Evolutionary conservation across 805 yeast species (phyloP).

Genomic region (Osmozyma mogii): DNA sequence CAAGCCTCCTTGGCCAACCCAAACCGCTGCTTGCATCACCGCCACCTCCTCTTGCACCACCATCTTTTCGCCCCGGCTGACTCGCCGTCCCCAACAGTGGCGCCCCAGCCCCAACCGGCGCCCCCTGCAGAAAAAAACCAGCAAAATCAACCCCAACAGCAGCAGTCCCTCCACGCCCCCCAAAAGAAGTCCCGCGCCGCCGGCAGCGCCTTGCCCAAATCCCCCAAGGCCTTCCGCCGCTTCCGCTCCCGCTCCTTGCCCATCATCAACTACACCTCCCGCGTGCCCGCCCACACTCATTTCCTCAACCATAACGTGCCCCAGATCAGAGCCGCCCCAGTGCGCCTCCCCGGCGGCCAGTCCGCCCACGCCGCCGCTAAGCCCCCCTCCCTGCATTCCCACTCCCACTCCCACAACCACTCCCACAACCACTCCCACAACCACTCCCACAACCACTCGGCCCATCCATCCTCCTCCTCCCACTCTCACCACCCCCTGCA

Average conservation of each 20-base stretch:
- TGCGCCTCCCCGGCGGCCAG: conserved; percentile 7
- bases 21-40: conserved; percentile 8
- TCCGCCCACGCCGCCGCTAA: no score
- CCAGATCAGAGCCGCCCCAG: no score
- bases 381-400: no score
- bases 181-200: conserved; percentile 6
- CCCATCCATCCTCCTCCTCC: conserved; percentile 3
- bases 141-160: conserved; percentile 15
- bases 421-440: no score
- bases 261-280: conserved; percentile 27
- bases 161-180: conserved; percentile 15
- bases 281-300: no score
- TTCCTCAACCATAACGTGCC: conserved; percentile 9
- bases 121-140: conserved; percentile 6
- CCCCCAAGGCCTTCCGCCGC: conserved; percentile 26
- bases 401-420: no score
- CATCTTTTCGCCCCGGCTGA: conserved; percentile 2
- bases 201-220: conserved; percentile 7
- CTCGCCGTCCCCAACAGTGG: no score
- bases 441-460: conserved; percentile 3
- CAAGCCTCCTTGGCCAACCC: conserved; percentile 15
- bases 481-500: conserved; percentile 7
- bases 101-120: conserved; percentile 3
- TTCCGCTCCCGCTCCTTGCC: conserved; percentile 35
- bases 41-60: conserved; percentile 4